phyloP scores from a whole-genome alignment of 139 green algal genomes.

The Astrephomene gubernaculifera region DNA sequence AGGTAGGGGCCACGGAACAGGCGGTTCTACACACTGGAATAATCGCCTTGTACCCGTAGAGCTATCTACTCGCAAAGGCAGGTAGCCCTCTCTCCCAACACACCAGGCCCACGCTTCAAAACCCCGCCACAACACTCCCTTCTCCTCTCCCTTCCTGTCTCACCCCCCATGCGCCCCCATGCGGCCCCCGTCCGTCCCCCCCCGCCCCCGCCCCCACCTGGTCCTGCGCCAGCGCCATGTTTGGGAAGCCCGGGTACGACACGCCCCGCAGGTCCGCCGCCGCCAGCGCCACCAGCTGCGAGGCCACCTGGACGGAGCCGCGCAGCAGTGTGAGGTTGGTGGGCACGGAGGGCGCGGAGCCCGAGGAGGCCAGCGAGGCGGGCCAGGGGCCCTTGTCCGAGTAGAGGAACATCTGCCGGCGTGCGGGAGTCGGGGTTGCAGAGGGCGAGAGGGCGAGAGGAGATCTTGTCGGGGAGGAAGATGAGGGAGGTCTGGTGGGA shows the following conservation, averaged over 20 bases:
- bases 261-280: conserved; percentile 15
- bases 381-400: conserved; percentile 11
- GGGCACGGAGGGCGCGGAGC: neutral
- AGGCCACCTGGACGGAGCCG: neutral
- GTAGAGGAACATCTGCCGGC: conserved; percentile 33
- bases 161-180: too few species aligned
- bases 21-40: too few species aligned
- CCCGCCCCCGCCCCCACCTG: neutral
- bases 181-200: neutral
- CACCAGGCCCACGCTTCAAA: too few species aligned
- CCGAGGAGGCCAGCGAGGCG: neutral
- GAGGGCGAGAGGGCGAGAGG: neutral
- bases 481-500: too few species aligned
- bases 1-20: too few species aligned
- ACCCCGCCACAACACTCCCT: too few species aligned
- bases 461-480: neutral
- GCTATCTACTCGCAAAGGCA: too few species aligned
- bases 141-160: too few species aligned
- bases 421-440: neutral
- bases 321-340: conserved; percentile 31
- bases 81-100: too few species aligned
- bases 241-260: conserved; percentile 25
- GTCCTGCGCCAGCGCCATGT: neutral
- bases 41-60: too few species aligned
- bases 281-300: conserved; percentile 1